Base-by-base conservation (phyloP, 164 flowering plant genomes). In the Umbilicus rupestris region DNA sequence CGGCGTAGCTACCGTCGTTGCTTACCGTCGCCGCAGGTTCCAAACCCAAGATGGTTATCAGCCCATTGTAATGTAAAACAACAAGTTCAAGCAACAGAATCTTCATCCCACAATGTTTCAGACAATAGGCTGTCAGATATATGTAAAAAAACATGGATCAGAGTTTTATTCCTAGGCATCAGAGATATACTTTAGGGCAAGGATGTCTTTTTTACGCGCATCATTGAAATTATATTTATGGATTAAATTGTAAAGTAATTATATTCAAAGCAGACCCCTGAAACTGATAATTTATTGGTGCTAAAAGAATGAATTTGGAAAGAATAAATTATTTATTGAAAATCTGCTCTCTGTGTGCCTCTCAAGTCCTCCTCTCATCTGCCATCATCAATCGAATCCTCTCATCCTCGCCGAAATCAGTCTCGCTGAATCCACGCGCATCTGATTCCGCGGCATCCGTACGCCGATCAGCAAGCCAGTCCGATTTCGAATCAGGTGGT, bases 1-100 rank as follows among this genome's bases (percentile, higher is more conserved):
- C 11, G 60, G 60, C 26, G 2, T 55, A 19, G 60, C 29, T 22
- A 10, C 22, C 30, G 15, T 55, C 22, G 60, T n/a, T 22, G 65
- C 65, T 39, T 63, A 55, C 19, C 60, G 39, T 63, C 65, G 46
- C 45, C 65, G 65, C 65, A 63, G 26, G 39, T 9, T 41, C 45
- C 65, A 37, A n/a, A 63, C 29, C 37, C 46, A 41, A 10, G 65
- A 63, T 37, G 65, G 65, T 26, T 63, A 63, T 26, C 65, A 63
- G 45, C 39, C 65, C 46, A 37, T 63, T 37, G 65, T 63, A 24
- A 63, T 63, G 29, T 63, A 63, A 62, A 26, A 4, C 17, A 1
- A 17, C 15, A 45, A 16, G 0, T 45, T 45, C 5, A 15, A 16
- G 15, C 17, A 4, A 15, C 49, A 15, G 5, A 15, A 45, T 16